Evolutionary conservation across 768 basidiomycete species (phyloP).

Genomic region (Pisolithus sp.): DNA sequence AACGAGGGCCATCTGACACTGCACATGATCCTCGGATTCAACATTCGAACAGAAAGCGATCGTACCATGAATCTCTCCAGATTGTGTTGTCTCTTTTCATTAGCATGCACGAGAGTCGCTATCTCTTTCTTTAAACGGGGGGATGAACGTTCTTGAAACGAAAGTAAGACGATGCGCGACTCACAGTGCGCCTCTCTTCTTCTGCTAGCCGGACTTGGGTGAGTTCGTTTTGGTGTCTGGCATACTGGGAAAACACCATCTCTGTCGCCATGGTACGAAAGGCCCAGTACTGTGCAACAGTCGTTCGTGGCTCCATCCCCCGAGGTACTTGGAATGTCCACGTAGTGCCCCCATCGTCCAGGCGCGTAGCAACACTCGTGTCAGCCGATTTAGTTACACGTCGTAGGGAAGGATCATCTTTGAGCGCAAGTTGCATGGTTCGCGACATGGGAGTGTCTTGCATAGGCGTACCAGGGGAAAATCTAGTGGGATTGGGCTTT

Average conservation of each 20-base stretch:
- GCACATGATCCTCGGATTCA: background rate
- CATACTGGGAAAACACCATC: conserved; percentile 45
- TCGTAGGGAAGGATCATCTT: conserved; percentile 4
- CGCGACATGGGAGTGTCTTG: conserved; percentile 15
- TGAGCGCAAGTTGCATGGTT: conserved; percentile 25
- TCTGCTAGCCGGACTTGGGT: conserved; percentile 33
- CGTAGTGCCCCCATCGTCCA: conserved; percentile 4
- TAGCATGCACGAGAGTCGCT: conserved; percentile 29
- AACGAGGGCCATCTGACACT: conserved; percentile 7
- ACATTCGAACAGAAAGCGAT: conserved; percentile 1
- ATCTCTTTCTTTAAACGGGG: conserved; percentile 38
- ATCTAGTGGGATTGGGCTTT: background rate
- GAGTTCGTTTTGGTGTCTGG: conserved; percentile 45
- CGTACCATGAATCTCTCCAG: conserved; percentile 51
- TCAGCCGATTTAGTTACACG: background rate
- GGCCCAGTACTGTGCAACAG: conserved; percentile 60
- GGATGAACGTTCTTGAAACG: background rate
- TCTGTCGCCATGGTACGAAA: conserved; percentile 61
- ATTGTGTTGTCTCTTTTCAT: conserved; percentile 42
- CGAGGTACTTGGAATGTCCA: conserved; percentile 16
- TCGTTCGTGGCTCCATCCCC: conserved; percentile 20
- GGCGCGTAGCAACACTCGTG: background rate
- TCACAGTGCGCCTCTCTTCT: conserved; percentile 43
- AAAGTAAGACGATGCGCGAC: conserved; percentile 11
- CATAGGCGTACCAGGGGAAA: background rate